Base-by-base conservation (phyloP, 352 stramenopile genomes). In the Phytophthora chlamydospora region DNA sequence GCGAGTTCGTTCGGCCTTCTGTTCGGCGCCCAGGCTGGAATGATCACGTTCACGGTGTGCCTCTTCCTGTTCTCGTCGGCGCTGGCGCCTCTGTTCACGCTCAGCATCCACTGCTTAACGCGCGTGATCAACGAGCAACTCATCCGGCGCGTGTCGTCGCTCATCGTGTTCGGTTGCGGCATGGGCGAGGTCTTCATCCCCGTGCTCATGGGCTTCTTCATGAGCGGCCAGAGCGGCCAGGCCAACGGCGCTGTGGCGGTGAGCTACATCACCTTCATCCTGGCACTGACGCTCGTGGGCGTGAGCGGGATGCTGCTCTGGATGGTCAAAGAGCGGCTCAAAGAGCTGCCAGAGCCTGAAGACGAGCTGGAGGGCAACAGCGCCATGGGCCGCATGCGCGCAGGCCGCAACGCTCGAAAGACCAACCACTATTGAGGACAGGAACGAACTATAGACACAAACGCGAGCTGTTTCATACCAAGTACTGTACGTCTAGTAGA, bases 151-250 rank as follows among this genome's bases (percentile, higher is more conserved):
- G 85, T 94, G 39, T 88, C 77, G 45, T 92, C 83, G 46, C 76
- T 94, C n/a, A 89, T 92, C 43, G 83, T 94, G 27, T 94, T 94
- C 69, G 85, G 83, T 40, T 90, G 77, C 57, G 83, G 84, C 57
- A 92, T 90, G 80, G 85, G 85, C 31, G 85, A 94, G 49, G 68
- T 90, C 12, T 94, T 94, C 48, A 83, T 94, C 49, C 85, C 85
- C 2, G 83, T 94, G 49, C 80, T 91, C 49, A 94, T 92, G 83
- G 85, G 85, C 10, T 94, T 94, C 65, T 94, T 94, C 65, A 94
- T 94, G 83, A 85, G 80, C 58, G 78, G 83, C 32, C 83, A 92
- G 66, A 92, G 83, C 39, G 83, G 83, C 19, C 79, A 90, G 55
- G 78, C 75, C 32, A 91, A 91, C 47, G 83, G 83, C 69, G 75